Evolutionary conservation across 2,329 filamentous ascomycete species (phyloP), one percentile per base, ranked within the genome.

Genomic region (Aspergillus terreus): DNA sequence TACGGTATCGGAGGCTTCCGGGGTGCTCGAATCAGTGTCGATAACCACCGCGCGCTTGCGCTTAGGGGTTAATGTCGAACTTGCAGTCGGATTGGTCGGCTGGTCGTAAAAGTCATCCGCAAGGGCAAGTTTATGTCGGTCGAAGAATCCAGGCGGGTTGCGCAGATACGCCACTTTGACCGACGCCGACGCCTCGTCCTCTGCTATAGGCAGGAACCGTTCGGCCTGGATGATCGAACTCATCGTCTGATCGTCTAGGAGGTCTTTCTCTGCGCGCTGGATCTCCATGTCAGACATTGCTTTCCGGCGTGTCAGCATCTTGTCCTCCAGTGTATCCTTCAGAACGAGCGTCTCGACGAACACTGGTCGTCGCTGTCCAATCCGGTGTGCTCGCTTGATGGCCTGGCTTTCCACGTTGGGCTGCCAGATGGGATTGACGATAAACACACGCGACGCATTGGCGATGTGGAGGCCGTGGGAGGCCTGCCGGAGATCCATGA

Each of bases 401-500:
- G 92, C 92, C 69, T 97, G 92, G 1, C 88, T 90, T 67, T 95
- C 89, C 1, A 95, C 81, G 57, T 88, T 76, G 0, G 90, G 90
- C 47, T 92, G 88, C 66, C 94, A 86, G 11, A 95, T 89, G 0
- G 92, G 92, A 57, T 87, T 92, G 50, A 95, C 81, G 56, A 97
- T 96, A 70, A 91, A 95, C 9, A 97, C 86, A 2, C 92, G 78
- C 4, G 88, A 94, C 1, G 92, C 92, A 10, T 83, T 84, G 47
- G 85, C 85, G 68, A 96, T 84, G 65, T 96, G 92, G 0, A 97
- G 78, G 0, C 92, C 92, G 55, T 92, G 90, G 0, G 92, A 90
- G 27, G 92, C 92, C 65, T 94, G 90, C 1, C 83, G 83, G n/a
- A 96, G 82, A 63, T 96, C 91, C 87, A 96, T 96, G 1, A 96